Percentiles rank a stretch among this genome's conserved stretches.
Evolutionary conservation across 2,329 filamentous ascomycete genomes (phyloP).

Genomic region (Trichoderma atrobrunneum): DNA sequence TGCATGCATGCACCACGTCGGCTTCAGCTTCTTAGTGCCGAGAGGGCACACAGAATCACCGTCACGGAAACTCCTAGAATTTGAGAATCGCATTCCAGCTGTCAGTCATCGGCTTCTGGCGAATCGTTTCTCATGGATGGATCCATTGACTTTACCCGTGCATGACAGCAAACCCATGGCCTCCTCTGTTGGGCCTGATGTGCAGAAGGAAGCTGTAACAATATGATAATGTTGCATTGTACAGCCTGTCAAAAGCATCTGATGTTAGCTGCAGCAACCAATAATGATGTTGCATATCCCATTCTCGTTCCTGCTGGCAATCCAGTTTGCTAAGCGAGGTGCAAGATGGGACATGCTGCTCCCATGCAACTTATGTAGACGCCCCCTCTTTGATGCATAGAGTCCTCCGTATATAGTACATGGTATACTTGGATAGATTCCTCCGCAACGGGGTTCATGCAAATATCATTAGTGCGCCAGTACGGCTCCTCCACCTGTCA

Average conservation of each 20-base stretch:
- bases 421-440: not conserved
- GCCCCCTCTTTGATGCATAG: not conserved
- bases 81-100: not conserved
- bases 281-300: not conserved
- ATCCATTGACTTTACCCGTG: not conserved
- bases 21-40: not conserved
- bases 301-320: not conserved
- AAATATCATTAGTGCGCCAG: not conserved
- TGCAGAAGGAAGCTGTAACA: not conserved
- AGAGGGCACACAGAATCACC: not conserved
- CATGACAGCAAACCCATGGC: not conserved
- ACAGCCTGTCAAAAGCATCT: not conserved
- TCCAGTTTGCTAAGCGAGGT: not conserved
- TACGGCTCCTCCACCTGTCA: slow-evolving; percentile 12
- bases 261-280: not conserved
- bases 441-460: slow-evolving; percentile 3
- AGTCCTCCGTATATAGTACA: not conserved
- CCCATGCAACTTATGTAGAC: not conserved
- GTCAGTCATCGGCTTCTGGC: not conserved
- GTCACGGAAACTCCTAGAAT: not conserved
- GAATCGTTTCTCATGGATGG: not conserved
- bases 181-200: not conserved
- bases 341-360: not conserved
- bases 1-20: not conserved
- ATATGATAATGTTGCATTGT: not conserved